Evolutionary conservation across 495 filamentous ascomycete species (phyloP), one percentile per base, ranked within the genome.

Genomic region (Cryomyces minteri): DNA sequence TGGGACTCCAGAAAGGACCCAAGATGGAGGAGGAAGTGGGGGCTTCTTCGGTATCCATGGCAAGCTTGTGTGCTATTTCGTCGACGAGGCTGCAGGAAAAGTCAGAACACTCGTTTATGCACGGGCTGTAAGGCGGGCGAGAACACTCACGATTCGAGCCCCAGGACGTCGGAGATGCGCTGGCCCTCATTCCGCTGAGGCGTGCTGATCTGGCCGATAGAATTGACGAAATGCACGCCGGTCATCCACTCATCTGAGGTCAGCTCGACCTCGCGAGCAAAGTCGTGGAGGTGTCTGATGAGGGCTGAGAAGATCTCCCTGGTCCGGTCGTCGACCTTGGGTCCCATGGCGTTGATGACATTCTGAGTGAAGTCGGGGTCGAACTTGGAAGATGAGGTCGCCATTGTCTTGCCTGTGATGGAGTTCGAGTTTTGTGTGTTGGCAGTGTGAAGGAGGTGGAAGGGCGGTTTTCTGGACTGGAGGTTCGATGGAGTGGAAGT

Each of bases 1-100:
- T 76, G 62, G 83, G 81, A 6, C 77, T 82, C 81, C 80, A 88
- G 75, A 88, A 88, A 59, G 83, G 83, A 33, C 83, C 83, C 33
- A 90, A 77, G 57, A 90, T 90, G 43, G 82, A 76, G 51, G 79
- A 81, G 32, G 82, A 85, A 45, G 84, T 90, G 41, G 84, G 80
- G 54, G 76, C 71, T 46, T 74, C 54, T 44, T 76, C 74, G 44
- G 73, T 66, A 53, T 85, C 81, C 47, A 77, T 72, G 59, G 48
- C 48, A 14, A 39, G 33, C 44, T 83, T 84, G 73, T 85, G 80
- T 57, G 82, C 80, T 58, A 88, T 87, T 58, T 87, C 82, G 52
- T 86, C 82, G 48, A 88, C 81, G 45, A 88, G 72, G 18, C 79
- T 82, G 18, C 18, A 25, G 18, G 18, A 25, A 25, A 25, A 25